These are phyloP conservation scores for Phylloporus arenicola DNA, from an alignment of 768 basidiomycete genomes.

Conservation along the genomic window DNA sequence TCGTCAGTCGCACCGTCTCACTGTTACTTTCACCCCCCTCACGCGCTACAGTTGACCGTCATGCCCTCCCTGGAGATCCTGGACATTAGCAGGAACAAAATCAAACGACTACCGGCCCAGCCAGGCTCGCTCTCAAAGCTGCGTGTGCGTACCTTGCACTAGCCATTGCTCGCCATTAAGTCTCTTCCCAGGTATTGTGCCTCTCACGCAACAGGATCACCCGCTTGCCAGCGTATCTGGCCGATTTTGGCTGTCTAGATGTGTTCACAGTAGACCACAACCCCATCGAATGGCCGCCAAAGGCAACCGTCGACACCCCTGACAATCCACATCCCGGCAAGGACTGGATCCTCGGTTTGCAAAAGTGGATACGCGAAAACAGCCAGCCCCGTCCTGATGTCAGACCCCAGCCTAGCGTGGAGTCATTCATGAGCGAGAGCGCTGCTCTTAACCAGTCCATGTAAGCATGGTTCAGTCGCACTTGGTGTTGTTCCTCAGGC, in stretches of 20 bases:
- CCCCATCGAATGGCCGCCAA: slow-evolving; percentile 91
- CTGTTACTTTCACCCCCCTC: slow-evolving; percentile 5
- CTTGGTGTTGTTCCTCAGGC: slow-evolving; percentile 1
- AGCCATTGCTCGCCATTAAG: neutral
- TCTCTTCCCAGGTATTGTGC: slow-evolving; percentile 63
- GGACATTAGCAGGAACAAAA: slow-evolving; percentile 90
- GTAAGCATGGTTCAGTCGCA: slow-evolving; percentile 11
- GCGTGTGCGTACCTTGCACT: slow-evolving; percentile 42
- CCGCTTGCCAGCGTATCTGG: slow-evolving; percentile 72
- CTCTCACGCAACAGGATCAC: slow-evolving; percentile 81
- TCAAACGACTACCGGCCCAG: slow-evolving; percentile 70
- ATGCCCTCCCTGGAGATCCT: slow-evolving; percentile 89
- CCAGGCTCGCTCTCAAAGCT: slow-evolving; percentile 78
- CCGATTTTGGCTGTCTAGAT: slow-evolving; percentile 64
- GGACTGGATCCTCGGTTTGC: slow-evolving; percentile 67
- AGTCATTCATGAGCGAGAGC: slow-evolving; percentile 46
- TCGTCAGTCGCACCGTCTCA: slow-evolving; percentile 48
- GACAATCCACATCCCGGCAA: slow-evolving; percentile 51
- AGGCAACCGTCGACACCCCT: slow-evolving; percentile 43
- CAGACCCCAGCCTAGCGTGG: slow-evolving; percentile 37
- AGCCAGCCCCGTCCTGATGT: slow-evolving; percentile 28
- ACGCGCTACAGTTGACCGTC: slow-evolving; percentile 57
- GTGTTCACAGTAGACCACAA: slow-evolving; percentile 87
- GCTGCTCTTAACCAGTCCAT: slow-evolving; percentile 31
- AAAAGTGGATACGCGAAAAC: slow-evolving; percentile 69